Evolutionary conservation across 306 rosid species (phyloP).

Genomic region (Pyrus communis): DNA sequence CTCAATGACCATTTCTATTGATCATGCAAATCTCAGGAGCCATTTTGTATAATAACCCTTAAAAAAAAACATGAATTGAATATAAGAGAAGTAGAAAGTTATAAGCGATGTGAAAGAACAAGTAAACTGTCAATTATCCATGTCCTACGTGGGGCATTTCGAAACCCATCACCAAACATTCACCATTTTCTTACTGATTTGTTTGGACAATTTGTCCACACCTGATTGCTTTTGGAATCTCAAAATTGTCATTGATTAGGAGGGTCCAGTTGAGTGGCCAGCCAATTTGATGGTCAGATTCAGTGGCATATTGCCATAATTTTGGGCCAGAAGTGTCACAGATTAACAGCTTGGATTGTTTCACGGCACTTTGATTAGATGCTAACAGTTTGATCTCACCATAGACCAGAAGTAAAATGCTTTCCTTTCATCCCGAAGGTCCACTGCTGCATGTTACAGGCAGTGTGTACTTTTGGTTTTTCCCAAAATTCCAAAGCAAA

Average conservation of each 20-base stretch:
- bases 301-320: not conserved
- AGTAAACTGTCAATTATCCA: not conserved
- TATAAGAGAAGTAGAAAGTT: not conserved
- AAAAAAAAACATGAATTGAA: not conserved
- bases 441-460: not conserved
- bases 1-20: no score
- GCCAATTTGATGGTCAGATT: constrained; percentile 1
- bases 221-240: constrained; percentile 46
- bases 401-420: not conserved
- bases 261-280: constrained; percentile 22
- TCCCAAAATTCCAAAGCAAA: constrained; percentile 6
- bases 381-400: not conserved
- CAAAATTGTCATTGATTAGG: constrained; percentile 5
- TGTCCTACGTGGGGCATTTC: not conserved
- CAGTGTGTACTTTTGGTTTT: not conserved
- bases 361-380: not conserved
- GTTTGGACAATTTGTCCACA: constrained; percentile 42
- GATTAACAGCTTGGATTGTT: constrained; percentile 10
- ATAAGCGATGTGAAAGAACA: not conserved
- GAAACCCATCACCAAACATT: constrained; percentile 1
- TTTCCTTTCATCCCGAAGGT: not conserved
- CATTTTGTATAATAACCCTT: no score
- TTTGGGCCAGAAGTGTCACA: constrained; percentile 21
- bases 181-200: not conserved
- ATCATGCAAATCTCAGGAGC: no score